Evolutionary conservation across 2,329 filamentous ascomycete species (phyloP).

Genomic region (Curvularia sp.): DNA sequence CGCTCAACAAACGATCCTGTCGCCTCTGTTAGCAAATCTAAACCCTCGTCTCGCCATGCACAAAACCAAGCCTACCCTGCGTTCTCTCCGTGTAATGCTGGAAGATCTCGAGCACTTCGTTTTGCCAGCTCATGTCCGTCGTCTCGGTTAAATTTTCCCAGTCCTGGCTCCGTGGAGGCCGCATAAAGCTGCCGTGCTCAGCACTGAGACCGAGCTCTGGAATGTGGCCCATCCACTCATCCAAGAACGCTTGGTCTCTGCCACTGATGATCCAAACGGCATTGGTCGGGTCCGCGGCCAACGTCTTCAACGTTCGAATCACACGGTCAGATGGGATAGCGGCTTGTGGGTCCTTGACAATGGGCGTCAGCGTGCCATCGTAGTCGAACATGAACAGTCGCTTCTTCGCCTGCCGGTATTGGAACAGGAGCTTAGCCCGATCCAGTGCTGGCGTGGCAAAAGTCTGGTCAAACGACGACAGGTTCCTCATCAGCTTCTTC

Average conservation of each 20-base stretch:
- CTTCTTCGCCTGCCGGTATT: slow-evolving; percentile 77
- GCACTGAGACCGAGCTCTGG: slow-evolving; percentile 88
- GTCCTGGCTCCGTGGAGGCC: slow-evolving; percentile 73
- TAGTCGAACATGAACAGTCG: slow-evolving; percentile 99
- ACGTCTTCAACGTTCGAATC: slow-evolving; percentile 76
- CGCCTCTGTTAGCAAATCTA: slow-evolving; percentile 22
- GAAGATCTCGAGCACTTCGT: slow-evolving; percentile 83
- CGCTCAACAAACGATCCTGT: slow-evolving; percentile 88
- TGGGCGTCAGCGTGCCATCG: slow-evolving; percentile 92
- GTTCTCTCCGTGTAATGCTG: slow-evolving; percentile 87
- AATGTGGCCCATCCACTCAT: slow-evolving; percentile 92
- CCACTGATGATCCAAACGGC: slow-evolving; percentile 99
- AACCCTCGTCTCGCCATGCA: background rate
- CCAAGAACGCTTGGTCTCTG: slow-evolving; percentile 88
- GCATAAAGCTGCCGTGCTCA: slow-evolving; percentile 96
- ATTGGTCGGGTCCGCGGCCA: slow-evolving; percentile 82
- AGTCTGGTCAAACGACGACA: slow-evolving; percentile 77
- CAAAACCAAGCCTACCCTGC: slow-evolving; percentile 65
- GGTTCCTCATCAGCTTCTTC: slow-evolving; percentile 77
- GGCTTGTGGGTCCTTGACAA: slow-evolving; percentile 88
- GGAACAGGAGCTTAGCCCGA: slow-evolving; percentile 71
- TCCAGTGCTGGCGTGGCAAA: slow-evolving; percentile 84
- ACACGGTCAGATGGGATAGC: slow-evolving; percentile 87
- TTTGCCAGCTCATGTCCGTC: slow-evolving; percentile 91
- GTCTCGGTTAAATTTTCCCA: slow-evolving; percentile 92